Percentiles rank a stretch among this genome's conserved stretches.
Conservation (phyloP, 371 early-diverging fungal species). For the Apophysomyces sp. region DNA sequence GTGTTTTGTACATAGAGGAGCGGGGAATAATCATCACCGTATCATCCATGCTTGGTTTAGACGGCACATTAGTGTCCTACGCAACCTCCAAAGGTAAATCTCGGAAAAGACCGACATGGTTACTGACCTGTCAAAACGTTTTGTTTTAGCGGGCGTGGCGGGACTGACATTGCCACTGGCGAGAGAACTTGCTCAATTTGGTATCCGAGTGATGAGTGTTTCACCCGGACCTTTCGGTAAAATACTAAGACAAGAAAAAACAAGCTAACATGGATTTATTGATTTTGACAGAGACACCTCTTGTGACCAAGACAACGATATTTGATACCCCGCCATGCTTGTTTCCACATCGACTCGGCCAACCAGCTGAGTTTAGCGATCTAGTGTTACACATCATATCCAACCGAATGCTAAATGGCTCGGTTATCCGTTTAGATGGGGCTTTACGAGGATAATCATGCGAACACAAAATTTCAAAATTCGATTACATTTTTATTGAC, state of each 20-base stretch:
- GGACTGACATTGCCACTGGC: slow-evolving; percentile 64
- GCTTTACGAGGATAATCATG: slow-evolving; percentile 24
- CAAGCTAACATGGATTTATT: background rate
- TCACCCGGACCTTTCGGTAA: slow-evolving; percentile 63
- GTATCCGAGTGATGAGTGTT: slow-evolving; percentile 58
- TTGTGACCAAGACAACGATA: slow-evolving; percentile 6
- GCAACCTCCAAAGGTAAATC: slow-evolving; percentile 61
- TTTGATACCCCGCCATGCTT: slow-evolving; percentile 9
- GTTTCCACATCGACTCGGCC: slow-evolving; percentile 51
- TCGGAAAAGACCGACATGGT: background rate
- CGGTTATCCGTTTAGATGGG: slow-evolving; percentile 61
- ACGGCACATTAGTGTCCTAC: slow-evolving; percentile 49
- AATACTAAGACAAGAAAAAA: no score
- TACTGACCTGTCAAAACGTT: background rate
- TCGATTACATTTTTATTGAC: no score
- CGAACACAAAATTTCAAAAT: no score
- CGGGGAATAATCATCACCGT: slow-evolving; percentile 59
- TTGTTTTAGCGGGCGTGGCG: slow-evolving; percentile 45
- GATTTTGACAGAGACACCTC: slow-evolving; percentile 34
- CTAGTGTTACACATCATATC: slow-evolving; percentile 48
- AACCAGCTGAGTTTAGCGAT: slow-evolving; percentile 55
- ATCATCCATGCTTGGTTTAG: slow-evolving; percentile 54
- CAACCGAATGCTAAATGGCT: slow-evolving; percentile 60
- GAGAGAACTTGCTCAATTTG: slow-evolving; percentile 50
- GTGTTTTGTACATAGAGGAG: slow-evolving; percentile 35